Evolutionary conservation across 192 early-diverging fungal species (phyloP), one percentile per base, ranked within the genome.

Genomic region (Umbelopsis vinacea): DNA sequence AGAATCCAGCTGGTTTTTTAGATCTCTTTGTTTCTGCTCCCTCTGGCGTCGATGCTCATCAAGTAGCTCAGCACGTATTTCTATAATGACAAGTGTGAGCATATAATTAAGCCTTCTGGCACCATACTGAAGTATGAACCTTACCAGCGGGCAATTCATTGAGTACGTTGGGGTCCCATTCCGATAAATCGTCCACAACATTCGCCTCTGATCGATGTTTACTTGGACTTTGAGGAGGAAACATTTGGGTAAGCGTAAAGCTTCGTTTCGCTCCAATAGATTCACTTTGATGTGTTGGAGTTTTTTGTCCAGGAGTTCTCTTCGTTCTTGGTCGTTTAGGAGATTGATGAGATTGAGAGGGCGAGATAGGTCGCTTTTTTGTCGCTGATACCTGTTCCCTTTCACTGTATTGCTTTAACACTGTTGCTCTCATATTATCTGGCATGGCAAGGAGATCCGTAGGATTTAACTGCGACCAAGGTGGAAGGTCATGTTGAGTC

Each of bases 391-490:
- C 14, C 19, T 6, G 2, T 24, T 40, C 21, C 9, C 68, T 66
- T 48, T 26, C 24, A 8, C 67, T 52, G 43, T 81, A 81, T 9
- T 50, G 66, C 52, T 72, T 46, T 19, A 81, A 21, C 1, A 81
- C 53, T 57, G 72, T 68, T 54, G 76, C 48, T 46, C 71, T 69
- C 70, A 74, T 74, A 4, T 69, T 66, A 14, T 66, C 47, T 11
- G 85, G 82, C 46, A 86, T 47, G 1, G 75, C 79, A n/a, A 79
- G 48, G 4, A 84, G 76, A 5, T 73, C 77, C 0, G 45, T 37
- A 10, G 83, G 82, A 60, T 86, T 79, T 3, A 86, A n/a, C 33
- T 84, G 85, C 9, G 85, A 84, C 85, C 85, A 83, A 0, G 83
- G 75, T 0, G 78, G 77, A 21, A 86, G 21, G 0, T 71, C 73